Percentiles rank a stretch among this genome's conserved stretches.
phyloP scores from a whole-genome alignment of 1,139 yeast genomes.

The Lodderomyces beijingensis region DNA sequence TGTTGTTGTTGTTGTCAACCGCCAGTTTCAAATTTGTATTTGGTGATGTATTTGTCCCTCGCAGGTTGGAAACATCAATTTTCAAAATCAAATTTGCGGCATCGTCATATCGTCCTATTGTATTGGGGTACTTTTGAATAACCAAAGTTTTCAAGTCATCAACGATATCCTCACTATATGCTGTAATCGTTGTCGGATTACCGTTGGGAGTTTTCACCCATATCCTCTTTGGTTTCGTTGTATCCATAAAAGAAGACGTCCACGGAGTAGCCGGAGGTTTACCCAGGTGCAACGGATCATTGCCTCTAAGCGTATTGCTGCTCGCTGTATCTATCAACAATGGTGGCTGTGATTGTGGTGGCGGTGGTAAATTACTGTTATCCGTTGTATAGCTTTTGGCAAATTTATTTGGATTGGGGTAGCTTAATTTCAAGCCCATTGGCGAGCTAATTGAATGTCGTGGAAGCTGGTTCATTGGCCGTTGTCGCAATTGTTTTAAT shows the following conservation, averaged over 20 bases:
- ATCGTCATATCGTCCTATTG: slow-evolving; percentile 58
- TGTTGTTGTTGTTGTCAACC: not conserved
- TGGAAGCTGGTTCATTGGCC: slow-evolving; percentile 4
- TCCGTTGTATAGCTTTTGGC: not conserved
- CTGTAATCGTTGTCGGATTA: slow-evolving; percentile 63
- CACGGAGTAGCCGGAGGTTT: slow-evolving; percentile 3
- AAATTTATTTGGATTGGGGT: not conserved
- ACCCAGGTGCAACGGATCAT: not conserved
- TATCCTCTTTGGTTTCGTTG: slow-evolving; percentile 34
- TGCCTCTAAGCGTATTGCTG: too few species aligned
- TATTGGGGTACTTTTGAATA: slow-evolving; percentile 61
- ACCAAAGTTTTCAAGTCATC: slow-evolving; percentile 70
- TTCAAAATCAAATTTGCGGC: slow-evolving; percentile 62
- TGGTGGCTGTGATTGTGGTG: too few species aligned
- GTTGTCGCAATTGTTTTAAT: slow-evolving; percentile 7
- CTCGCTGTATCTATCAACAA: slow-evolving; percentile 6
- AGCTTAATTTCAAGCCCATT: not conserved
- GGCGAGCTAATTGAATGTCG: slow-evolving; percentile 6
- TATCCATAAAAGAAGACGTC: slow-evolving; percentile 3
- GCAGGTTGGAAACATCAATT: slow-evolving; percentile 20
- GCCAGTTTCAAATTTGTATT: slow-evolving; percentile 3
- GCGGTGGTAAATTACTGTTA: too few species aligned
- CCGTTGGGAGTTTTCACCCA: slow-evolving; percentile 59
- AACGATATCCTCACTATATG: slow-evolving; percentile 52
- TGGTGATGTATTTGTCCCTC: slow-evolving; percentile 2